These are phyloP conservation scores for Melaleuca alternifolia DNA, from an alignment of 345 rosid genomes.

Conservation along the genomic window DNA sequence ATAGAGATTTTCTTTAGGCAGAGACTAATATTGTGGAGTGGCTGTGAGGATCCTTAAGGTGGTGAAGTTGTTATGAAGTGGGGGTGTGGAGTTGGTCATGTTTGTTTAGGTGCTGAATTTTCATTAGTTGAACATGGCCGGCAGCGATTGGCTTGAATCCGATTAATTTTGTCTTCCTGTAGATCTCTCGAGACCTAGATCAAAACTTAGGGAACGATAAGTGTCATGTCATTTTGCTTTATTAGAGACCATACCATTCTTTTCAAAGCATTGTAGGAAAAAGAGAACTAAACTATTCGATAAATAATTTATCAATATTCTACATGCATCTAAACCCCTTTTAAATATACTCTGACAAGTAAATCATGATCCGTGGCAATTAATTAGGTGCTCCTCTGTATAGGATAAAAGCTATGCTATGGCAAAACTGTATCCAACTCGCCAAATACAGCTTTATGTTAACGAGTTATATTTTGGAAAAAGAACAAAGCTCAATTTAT, in stretches of 20 bases:
- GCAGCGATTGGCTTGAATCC: not conserved
- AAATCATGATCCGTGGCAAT: not conserved
- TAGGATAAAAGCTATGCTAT: not conserved
- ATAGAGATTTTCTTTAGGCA: constrained; percentile 18
- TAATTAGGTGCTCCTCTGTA: not conserved
- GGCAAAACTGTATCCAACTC: not conserved
- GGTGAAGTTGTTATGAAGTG: constrained; percentile 41
- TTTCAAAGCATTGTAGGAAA: not conserved
- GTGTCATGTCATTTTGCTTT: not conserved
- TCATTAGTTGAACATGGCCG: not conserved
- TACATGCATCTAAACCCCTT: not conserved
- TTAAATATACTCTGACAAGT: not conserved
- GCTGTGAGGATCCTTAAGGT: not conserved
- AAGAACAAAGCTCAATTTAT: not conserved
- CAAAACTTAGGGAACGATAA: not conserved
- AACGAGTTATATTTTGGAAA: not conserved
- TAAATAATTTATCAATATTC: not conserved
- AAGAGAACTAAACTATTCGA: not conserved
- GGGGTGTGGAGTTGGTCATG: constrained; percentile 2
- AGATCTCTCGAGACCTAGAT: not conserved
- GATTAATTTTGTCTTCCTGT: not conserved
- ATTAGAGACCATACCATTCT: not conserved
- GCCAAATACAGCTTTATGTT: not conserved
- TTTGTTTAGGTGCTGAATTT: constrained; percentile 7
- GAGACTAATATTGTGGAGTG: constrained; percentile 29